These are phyloP conservation scores for Apiospora pterosperma DNA, from an alignment of 2,329 filamentous ascomycete species.

Conservation along the genomic window DNA sequence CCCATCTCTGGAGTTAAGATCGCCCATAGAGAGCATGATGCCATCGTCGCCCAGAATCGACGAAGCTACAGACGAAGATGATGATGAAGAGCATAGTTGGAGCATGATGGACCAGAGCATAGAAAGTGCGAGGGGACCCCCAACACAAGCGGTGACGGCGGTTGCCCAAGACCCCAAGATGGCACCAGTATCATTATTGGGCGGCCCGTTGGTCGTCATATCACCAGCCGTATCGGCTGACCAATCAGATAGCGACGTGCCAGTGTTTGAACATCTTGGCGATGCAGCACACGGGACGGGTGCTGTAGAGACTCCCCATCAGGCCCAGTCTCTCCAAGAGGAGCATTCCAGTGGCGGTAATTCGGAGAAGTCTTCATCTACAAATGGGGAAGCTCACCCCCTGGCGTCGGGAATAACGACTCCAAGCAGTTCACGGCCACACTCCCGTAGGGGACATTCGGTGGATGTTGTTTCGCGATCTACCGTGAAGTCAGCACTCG, in stretches of 20 bases:
- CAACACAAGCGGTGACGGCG: not conserved
- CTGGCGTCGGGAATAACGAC: slow-evolving; percentile 36
- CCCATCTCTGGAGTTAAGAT: slow-evolving; percentile 23
- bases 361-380: slow-evolving; percentile 37
- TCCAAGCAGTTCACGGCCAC: slow-evolving; percentile 40
- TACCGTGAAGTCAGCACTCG: not conserved
- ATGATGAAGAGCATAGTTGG: slow-evolving; percentile 8
- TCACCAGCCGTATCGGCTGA: slow-evolving; percentile 23
- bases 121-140: not conserved
- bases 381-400: slow-evolving; percentile 35
- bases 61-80: slow-evolving; percentile 16
- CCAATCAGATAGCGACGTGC: slow-evolving; percentile 27
- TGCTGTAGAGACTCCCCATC: not conserved
- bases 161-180: slow-evolving; percentile 10
- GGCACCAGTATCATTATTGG: not conserved
- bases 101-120: not conserved
- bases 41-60: slow-evolving; percentile 17
- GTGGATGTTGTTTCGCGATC: slow-evolving; percentile 13
- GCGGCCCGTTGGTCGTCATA: not conserved
- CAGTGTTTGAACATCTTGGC: slow-evolving; percentile 20
- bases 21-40: slow-evolving; percentile 16
- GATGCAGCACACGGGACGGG: not conserved
- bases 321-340: slow-evolving; percentile 9
- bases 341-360: slow-evolving; percentile 26
- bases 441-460: slow-evolving; percentile 32